phyloP scores from a whole-genome alignment of 768 basidiomycete genomes.

The Cyclocybe cylindracea region DNA sequence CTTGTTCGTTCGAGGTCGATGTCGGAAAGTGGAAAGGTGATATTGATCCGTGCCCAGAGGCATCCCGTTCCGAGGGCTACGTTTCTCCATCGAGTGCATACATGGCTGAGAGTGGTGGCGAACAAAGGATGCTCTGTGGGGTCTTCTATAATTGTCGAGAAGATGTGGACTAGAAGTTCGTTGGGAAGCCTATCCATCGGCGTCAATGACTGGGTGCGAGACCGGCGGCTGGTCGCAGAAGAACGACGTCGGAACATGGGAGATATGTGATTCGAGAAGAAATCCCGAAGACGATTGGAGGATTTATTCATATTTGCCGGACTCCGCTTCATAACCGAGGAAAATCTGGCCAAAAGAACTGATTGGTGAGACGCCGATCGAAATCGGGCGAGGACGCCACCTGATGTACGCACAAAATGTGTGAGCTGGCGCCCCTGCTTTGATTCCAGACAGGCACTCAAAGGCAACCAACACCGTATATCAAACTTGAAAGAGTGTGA shows the following conservation, averaged over 20 bases:
- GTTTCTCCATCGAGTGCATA: conserved; percentile 53
- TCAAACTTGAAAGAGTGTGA: too few species aligned
- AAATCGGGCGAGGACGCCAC: too few species aligned
- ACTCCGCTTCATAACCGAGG: too few species aligned
- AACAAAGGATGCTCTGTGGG: conserved; percentile 10
- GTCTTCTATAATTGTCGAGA: conserved; percentile 24
- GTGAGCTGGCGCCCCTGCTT: too few species aligned
- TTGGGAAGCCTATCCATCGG: conserved; percentile 29
- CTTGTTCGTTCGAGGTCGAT: conserved; percentile 36
- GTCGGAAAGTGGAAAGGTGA: conserved; percentile 43
- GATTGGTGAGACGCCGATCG: too few species aligned
- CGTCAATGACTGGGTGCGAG: neutral
- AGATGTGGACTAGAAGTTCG: conserved; percentile 37
- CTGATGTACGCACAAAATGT: too few species aligned
- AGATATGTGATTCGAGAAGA: too few species aligned
- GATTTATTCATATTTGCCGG: too few species aligned
- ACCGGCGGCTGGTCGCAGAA: neutral
- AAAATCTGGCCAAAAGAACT: too few species aligned
- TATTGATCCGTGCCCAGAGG: conserved; percentile 53
- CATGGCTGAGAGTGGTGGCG: conserved; percentile 40
- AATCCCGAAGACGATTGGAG: too few species aligned
- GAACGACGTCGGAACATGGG: neutral
- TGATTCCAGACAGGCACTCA: too few species aligned
- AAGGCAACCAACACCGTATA: too few species aligned
- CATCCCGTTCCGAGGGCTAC: conserved; percentile 42